Conservation (phyloP, 108 stramenopile genomes). For the Skeletonema menzelii region DNA sequence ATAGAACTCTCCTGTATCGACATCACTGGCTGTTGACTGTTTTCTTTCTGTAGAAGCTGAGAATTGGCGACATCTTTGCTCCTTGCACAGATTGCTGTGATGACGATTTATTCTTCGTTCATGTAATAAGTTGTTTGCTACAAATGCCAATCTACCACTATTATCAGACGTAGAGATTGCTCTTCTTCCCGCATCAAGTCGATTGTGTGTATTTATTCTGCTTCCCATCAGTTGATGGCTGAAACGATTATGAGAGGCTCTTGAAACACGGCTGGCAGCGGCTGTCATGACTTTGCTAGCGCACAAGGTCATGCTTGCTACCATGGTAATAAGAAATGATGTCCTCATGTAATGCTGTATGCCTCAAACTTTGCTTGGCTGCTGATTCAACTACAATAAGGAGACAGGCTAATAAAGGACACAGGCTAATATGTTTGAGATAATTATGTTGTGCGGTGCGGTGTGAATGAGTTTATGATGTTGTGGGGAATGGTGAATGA, state of each 20-base stretch:
- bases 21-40: slow-evolving; percentile 10
- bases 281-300: neutral
- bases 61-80: neutral
- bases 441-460: neutral
- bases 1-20: slow-evolving; percentile 48
- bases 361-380: neutral
- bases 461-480: too few species aligned
- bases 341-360: neutral
- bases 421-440: too few species aligned
- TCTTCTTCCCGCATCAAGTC: neutral
- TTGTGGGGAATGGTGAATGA: neutral
- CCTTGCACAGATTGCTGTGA: neutral
- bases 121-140: neutral
- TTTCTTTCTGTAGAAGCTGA: neutral
- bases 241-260: neutral
- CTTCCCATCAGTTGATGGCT: neutral
- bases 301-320: neutral
- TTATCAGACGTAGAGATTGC: neutral
- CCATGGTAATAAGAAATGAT: neutral
- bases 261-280: neutral
- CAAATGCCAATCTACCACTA: neutral
- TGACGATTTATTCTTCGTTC: neutral
- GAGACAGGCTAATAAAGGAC: too few species aligned
- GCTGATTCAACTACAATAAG: neutral
- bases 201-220: neutral